Evolutionary conservation across 176 grass and related monocot genomes (phyloP), one percentile per base, ranked within the genome.

Genomic region (Miscanthus lutarioriparius): DNA sequence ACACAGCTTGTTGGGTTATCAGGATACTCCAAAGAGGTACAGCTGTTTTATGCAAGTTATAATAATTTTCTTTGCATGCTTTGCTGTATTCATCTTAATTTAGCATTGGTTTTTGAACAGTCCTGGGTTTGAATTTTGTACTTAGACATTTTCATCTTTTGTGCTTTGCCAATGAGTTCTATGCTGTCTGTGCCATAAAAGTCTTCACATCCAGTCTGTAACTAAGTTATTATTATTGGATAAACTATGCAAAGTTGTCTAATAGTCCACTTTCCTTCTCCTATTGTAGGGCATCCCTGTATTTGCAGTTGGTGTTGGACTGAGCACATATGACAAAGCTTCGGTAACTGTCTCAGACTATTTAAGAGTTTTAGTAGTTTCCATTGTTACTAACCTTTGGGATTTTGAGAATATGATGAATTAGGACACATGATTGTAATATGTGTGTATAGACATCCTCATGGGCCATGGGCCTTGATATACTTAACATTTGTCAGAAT

Each of bases 271-370:
- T 86, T 85, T 32, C 40, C 8, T 92, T 78, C 30, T 63, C 45
- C 23, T 98, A 71, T 72, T 39, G 70, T 81, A 98, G 96, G 96
- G 96, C 33, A 66, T 87, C 48, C 96, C 96, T 69, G 91, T 95
- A 74, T 92, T 95, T 91, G 96, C 87, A 33, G 58, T 93, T 74
- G 93, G 96, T 83, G 87, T 95, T 92, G 96, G 96, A 59, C 87
- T 86, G 53, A 98, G 96, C 83, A 91, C 93, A 86, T 98, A 87
- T 27, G 87, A 95, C 83, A 98, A 95, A 90, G 87, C 93, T 85
- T 93, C 91, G 39, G 96, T 98, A 98, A 88, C 77, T 90, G 44
- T n/a, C 27, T 80, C 37, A 39, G 62, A 51, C 56, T 53, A 23
- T 85, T 88, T 79, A 54, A 86, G 28, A 58, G 20, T 22, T 79